phyloP scores from a whole-genome alignment of 2,329 filamentous ascomycete species.

The Colletotrichum sp. region DNA sequence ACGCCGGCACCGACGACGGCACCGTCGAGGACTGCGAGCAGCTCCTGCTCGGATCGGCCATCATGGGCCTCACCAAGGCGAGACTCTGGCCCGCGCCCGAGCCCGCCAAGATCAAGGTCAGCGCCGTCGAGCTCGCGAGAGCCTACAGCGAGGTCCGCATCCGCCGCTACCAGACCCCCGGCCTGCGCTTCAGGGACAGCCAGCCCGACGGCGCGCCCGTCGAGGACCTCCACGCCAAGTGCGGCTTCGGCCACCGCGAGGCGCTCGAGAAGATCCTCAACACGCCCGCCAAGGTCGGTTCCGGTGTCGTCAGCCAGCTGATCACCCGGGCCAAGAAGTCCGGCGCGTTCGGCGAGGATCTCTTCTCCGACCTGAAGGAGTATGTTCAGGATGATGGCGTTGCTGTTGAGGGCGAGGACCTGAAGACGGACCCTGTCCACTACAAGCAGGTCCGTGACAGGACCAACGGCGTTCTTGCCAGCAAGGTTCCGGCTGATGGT shows the following conservation, averaged over 20 bases:
- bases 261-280: slow-evolving; percentile 17
- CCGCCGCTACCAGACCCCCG: slow-evolving; percentile 19
- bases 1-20: slow-evolving; percentile 14
- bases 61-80: slow-evolving; percentile 17
- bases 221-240: slow-evolving; percentile 14
- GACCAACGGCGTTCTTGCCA: neutral
- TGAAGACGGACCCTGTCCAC: slow-evolving; percentile 16
- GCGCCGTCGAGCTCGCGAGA: slow-evolving; percentile 13
- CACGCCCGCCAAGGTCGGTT: slow-evolving; percentile 12
- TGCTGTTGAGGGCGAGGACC: slow-evolving; percentile 14
- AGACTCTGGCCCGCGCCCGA: slow-evolving; percentile 12
- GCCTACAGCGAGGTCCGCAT: slow-evolving; percentile 16
- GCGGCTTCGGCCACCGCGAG: slow-evolving; percentile 17
- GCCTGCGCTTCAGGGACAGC: slow-evolving; percentile 15
- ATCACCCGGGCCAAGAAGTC: slow-evolving; percentile 17
- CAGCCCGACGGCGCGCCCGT: neutral
- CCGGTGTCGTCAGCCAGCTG: slow-evolving; percentile 10
- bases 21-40: slow-evolving; percentile 19
- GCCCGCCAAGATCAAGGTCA: slow-evolving; percentile 15
- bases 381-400: slow-evolving; percentile 14
- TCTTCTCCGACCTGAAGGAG: slow-evolving; percentile 14
- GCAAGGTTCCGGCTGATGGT: slow-evolving; percentile 16
- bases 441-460: slow-evolving; percentile 13
- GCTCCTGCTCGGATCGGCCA: slow-evolving; percentile 18
- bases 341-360: slow-evolving; percentile 10